phyloP scores from a whole-genome alignment of 2,329 filamentous ascomycete genomes.

The Nannizzia gypsea region DNA sequence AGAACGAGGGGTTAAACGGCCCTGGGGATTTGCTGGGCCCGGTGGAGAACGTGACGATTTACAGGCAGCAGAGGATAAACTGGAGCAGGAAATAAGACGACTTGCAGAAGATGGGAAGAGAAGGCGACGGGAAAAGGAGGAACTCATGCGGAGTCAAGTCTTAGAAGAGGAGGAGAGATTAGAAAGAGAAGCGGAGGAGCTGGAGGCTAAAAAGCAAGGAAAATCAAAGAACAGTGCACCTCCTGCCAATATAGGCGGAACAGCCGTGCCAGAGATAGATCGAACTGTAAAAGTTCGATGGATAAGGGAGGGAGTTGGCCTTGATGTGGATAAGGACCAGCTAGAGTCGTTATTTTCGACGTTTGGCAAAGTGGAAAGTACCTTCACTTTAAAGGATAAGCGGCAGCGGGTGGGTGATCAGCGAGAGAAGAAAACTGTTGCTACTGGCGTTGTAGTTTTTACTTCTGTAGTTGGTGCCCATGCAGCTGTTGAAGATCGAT shows the following conservation, averaged over 20 bases:
- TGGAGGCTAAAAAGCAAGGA: slow-evolving; percentile 35
- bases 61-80: slow-evolving; percentile 31
- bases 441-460: slow-evolving; percentile 46
- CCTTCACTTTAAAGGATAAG: slow-evolving; percentile 46
- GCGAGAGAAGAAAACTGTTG: slow-evolving; percentile 41
- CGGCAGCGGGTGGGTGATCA: slow-evolving; percentile 39
- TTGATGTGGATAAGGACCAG: slow-evolving; percentile 38
- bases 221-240: slow-evolving; percentile 23
- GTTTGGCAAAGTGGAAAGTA: slow-evolving; percentile 48
- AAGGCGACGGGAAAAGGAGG: slow-evolving; percentile 39
- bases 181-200: slow-evolving; percentile 26
- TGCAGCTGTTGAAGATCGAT: slow-evolving; percentile 42
- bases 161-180: slow-evolving; percentile 12
- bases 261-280: slow-evolving; percentile 42
- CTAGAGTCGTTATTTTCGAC: slow-evolving; percentile 38
- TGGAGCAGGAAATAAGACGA: slow-evolving; percentile 43
- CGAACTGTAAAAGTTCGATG: slow-evolving; percentile 49
- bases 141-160: slow-evolving; percentile 35
- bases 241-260: slow-evolving; percentile 28
- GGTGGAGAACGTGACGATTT: slow-evolving; percentile 32
- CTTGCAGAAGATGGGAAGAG: slow-evolving; percentile 44
- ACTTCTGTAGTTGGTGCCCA: slow-evolving; percentile 47
- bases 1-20: slow-evolving; percentile 53
- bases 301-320: slow-evolving; percentile 36
- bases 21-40: slow-evolving; percentile 32